Base-by-base conservation (phyloP, 805 yeast species). In the Ogataea degrootiae region DNA sequence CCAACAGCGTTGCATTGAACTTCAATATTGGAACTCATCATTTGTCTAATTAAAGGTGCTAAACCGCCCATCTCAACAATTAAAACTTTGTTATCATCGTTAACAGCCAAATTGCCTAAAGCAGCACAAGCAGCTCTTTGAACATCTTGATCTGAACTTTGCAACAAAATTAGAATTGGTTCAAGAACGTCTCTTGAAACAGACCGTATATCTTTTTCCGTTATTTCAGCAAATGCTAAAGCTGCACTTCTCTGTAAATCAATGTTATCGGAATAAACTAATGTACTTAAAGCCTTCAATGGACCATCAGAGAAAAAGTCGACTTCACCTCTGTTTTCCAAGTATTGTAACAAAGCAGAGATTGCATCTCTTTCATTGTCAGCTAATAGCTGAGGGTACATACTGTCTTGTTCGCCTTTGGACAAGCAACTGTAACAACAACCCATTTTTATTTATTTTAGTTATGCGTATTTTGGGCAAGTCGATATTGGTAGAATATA, bases 1-100 rank as follows among this genome's bases (percentile, higher is more conserved):
- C 99, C 99, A 48, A 94, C 99, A 2, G 99, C 99, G 65, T 94
- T 94, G 69, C 99, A 94, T 70, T 94, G 99, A 37, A 94, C 98
- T 68, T 94, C 99, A 49, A 94, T 96, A 62, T 94, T 94, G 46
- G 94, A 80, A 38, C 96, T 85, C 85, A 89, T 85, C 99, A 94
- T 94, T 70, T 94, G 99, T 67, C 95, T 84, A 59, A 94, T 94
- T 41, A 94, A 78, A 5, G 98, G 98, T 54, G 91, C 96, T 48
- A 94, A 77, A 2, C 98, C 99, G 29, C 98, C 98, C 97, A 94
- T 89, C 61, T 92, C 96, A 16, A 95, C 98, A 51, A 94, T 92
- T 44, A 94, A 75, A 16, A 87, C 78, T 67, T 94, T 94, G 72
- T 94, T 94, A 52, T 87, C 97, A 61, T 90, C 91, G 70, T 94